Evolutionary conservation across 371 early-diverging fungal species (phyloP).

Genomic region (Mucor mucedo): DNA sequence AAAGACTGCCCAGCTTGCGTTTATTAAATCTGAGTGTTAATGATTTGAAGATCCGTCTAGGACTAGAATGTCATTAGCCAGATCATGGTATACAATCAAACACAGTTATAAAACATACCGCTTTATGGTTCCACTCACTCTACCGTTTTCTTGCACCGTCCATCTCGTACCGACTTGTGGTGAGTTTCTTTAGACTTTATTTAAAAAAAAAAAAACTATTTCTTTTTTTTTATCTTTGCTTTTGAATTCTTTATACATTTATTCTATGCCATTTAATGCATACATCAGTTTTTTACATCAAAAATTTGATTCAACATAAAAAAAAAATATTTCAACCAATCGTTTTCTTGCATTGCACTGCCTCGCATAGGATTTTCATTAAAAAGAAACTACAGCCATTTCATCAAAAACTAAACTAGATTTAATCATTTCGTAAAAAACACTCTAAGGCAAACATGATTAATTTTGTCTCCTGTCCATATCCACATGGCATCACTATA

Average conservation of each 20-base stretch:
- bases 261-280: not conserved
- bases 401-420: too few relatives aligned
- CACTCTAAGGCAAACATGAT: too few relatives aligned
- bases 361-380: too few relatives aligned
- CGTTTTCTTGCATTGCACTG: too few relatives aligned
- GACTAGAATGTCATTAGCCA: conserved; percentile 11
- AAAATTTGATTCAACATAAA: too few relatives aligned
- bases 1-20: conserved; percentile 42
- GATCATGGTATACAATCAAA: conserved; percentile 29
- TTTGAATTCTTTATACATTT: not conserved
- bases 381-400: too few relatives aligned
- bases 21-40: conserved; percentile 29
- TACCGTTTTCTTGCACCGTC: not conserved
- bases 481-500: too few relatives aligned
- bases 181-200: not conserved
- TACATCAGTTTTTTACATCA: too few relatives aligned
- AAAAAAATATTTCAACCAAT: too few relatives aligned
- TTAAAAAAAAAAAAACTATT: not conserved
- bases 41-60: conserved; percentile 18
- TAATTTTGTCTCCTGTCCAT: too few relatives aligned
- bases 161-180: conserved; percentile 15
- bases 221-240: not conserved
- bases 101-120: conserved; percentile 35
- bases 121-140: not conserved
- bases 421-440: too few relatives aligned